Evolutionary conservation across 78 protist species (phyloP).

Genomic region (Mastigamoeba balamuthi): DNA sequence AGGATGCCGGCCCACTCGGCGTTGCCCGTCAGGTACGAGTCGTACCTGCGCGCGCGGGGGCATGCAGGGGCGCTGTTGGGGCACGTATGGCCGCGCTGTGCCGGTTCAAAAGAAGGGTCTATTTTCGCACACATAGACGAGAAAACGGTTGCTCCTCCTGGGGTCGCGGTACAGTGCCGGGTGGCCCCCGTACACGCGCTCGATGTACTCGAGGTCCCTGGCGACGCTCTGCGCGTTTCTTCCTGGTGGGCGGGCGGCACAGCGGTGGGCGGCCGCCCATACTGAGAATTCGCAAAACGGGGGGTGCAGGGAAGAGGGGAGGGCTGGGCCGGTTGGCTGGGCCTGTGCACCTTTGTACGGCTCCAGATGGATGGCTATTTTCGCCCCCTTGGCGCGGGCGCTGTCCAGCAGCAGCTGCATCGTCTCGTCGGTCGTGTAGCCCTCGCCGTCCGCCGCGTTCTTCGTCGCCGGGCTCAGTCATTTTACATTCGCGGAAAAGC

Average conservation of each 20-base stretch:
- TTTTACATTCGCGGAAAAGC: not conserved
- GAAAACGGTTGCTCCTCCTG: too few species aligned
- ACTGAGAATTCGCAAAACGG: not conserved
- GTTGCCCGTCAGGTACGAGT: conserved; percentile 10
- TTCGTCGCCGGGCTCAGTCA: not conserved
- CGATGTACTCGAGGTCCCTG: conserved; percentile 10
- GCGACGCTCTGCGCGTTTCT: conserved; percentile 1
- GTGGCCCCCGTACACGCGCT: not conserved
- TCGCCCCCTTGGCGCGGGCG: not conserved
- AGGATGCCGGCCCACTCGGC: conserved; percentile 27
- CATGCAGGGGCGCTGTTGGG: too few species aligned
- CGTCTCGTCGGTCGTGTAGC: not conserved
- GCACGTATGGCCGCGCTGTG: too few species aligned
- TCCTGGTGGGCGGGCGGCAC: too few species aligned
- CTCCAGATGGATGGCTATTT: conserved; percentile 22
- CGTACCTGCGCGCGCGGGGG: conserved; percentile 22
- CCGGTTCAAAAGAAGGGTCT: too few species aligned
- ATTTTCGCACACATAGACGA: too few species aligned
- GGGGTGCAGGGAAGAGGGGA: not conserved
- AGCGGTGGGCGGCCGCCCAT: not conserved
- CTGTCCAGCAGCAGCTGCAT: not conserved
- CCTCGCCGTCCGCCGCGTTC: conserved; percentile 2
- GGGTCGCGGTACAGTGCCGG: conserved; percentile 22
- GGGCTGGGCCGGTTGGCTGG: too few species aligned
- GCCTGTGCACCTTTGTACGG: conserved; percentile 21